phyloP scores from a whole-genome alignment of 2,329 filamentous ascomycete genomes.

The Pochonia chlamydosporia region DNA sequence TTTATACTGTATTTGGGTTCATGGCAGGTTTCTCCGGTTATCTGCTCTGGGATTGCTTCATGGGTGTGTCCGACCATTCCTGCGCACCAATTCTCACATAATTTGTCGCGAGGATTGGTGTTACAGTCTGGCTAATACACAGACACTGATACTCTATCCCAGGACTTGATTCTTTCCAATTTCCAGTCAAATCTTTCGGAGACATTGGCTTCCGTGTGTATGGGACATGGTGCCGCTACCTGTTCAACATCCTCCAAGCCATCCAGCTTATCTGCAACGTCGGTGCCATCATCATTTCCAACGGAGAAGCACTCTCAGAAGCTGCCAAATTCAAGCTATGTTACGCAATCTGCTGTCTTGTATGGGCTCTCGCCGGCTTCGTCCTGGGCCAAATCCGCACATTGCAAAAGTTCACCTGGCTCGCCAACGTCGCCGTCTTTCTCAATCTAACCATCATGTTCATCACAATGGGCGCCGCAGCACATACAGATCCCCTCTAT shows the following conservation, averaged over 20 bases:
- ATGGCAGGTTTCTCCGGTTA: constrained; percentile 31
- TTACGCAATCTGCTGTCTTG: constrained; percentile 45
- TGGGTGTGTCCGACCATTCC: too few species aligned
- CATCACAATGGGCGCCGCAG: constrained; percentile 46
- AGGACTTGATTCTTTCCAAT: constrained; percentile 36
- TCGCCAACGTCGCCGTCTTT: constrained; percentile 52
- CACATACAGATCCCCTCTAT: constrained; percentile 44
- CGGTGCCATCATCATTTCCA: constrained; percentile 43
- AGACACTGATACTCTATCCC: too few species aligned
- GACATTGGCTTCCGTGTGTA: constrained; percentile 42
- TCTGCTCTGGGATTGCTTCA: constrained; percentile 36
- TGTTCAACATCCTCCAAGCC: constrained; percentile 41
- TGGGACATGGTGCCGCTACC: constrained; percentile 36
- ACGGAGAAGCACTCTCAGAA: constrained; percentile 49
- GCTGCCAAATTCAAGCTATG: constrained; percentile 42
- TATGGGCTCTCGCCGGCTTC: constrained; percentile 47
- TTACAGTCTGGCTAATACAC: too few species aligned
- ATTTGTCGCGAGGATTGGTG: too few species aligned
- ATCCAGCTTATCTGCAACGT: constrained; percentile 45
- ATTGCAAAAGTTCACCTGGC: constrained; percentile 45
- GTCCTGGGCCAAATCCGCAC: constrained; percentile 49
- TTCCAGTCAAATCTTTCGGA: constrained; percentile 38
- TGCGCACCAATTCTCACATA: too few species aligned
- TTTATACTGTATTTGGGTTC: constrained; percentile 38
- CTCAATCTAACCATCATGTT: constrained; percentile 48